Base-by-base conservation (phyloP, 768 basidiomycete species). In the Lanmaoa pseudosensibilis region DNA sequence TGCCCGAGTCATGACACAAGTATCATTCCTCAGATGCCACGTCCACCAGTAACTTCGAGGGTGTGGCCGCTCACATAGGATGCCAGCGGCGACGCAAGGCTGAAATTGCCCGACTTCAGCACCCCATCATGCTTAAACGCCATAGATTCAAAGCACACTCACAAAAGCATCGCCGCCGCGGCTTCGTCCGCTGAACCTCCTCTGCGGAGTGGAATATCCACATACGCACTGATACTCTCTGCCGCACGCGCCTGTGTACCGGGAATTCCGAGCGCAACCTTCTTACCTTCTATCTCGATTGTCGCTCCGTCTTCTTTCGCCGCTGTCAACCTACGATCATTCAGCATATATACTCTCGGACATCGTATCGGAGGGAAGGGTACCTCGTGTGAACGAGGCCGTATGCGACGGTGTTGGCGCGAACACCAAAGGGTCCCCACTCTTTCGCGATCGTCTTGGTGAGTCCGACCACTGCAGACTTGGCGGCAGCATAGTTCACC, bases 401-500 rank as follows among this genome's bases (percentile, higher is more conserved):
- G 62, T 83, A 92, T 4, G 90, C 90, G 41, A 94, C 74, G 3
- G 87, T 86, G 75, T 94, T 92, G 27, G 87, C 87, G 48, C 91
- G 87, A 21, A 92, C 89, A 61, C 86, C 86, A 72, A 87, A 92
- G 4, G 77, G 72, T 32, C 92, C 92, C 91, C 91, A 94, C 68
- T 94, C 92, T 69, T 93, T 94, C 46, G 86, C 85, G 60, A 90
- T 84, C 39, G 91, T 93, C 77, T 92, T 93, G 38, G 90, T 89
- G 50, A 93, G 75, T 15, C 91, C 92, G 55, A 87, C 64, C 39
- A 93, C 84, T 9, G 87, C 91, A 13, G 89, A 75, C 66, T 92
- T 92, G 57, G 87, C 90, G 2, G 89, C 81, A 23, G 90, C 84
- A 64, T 90, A 92, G 74, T 92, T 92, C 16, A 78, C 85, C 71